phyloP scores from a whole-genome alignment of 495 filamentous ascomycete species.

The Aspergillus diversus region DNA sequence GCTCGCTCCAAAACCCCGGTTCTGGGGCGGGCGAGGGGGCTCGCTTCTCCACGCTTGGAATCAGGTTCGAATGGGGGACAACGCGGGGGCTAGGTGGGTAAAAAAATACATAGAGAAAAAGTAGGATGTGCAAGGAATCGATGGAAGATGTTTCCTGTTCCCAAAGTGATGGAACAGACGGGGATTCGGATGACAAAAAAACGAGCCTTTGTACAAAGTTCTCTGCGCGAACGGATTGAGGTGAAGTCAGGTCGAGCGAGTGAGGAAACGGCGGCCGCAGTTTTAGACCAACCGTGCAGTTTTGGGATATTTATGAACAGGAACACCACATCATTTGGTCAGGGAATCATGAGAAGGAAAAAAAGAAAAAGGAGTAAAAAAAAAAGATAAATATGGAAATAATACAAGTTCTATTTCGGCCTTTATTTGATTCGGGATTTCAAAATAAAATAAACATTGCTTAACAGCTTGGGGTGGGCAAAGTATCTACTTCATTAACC shows the following conservation, averaged over 20 bases:
- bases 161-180: slow-evolving; percentile 42
- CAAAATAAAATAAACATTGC: too few species aligned
- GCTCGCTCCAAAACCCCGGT: slow-evolving; percentile 54
- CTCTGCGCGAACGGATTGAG: slow-evolving; percentile 46
- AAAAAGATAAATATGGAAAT: too few species aligned
- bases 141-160: slow-evolving; percentile 35
- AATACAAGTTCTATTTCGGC: too few species aligned
- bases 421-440: too few species aligned
- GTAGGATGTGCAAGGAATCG: slow-evolving; percentile 20
- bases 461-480: too few species aligned
- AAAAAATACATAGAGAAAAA: slow-evolving; percentile 44
- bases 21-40: slow-evolving; percentile 51
- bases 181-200: slow-evolving; percentile 46
- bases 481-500: background rate
- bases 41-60: slow-evolving; percentile 51
- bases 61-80: slow-evolving; percentile 39
- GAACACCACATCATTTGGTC: background rate
- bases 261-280: slow-evolving; percentile 39
- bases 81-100: slow-evolving; percentile 28
- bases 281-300: slow-evolving; percentile 40
- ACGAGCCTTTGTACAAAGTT: slow-evolving; percentile 43
- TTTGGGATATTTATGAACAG: slow-evolving; percentile 4
- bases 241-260: slow-evolving; percentile 36
- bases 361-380: background rate
- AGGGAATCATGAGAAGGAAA: background rate